These are phyloP conservation scores for Globisporangium barbulae DNA, from an alignment of 352 stramenopile species.

Conservation along the genomic window DNA sequence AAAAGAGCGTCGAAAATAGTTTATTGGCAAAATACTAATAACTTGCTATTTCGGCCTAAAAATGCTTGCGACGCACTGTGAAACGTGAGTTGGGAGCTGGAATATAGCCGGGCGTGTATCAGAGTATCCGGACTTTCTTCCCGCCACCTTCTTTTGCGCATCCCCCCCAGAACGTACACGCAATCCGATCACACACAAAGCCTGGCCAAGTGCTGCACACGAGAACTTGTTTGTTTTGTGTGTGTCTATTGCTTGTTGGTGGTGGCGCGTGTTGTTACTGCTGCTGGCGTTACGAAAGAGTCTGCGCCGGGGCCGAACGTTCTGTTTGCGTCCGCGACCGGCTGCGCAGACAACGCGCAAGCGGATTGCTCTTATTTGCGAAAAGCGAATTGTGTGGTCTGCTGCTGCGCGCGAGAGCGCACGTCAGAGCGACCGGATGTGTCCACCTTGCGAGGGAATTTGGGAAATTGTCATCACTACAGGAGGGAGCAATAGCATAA, in stretches of 20 bases:
- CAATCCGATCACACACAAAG: background rate
- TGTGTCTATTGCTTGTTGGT: background rate
- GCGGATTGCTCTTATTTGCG: background rate
- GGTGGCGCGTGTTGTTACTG: background rate
- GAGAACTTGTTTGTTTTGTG: background rate
- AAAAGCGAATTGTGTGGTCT: background rate
- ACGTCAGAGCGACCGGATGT: background rate
- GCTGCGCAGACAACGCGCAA: slow-evolving; percentile 4
- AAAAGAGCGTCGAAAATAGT: no score
- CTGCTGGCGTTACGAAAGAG: background rate
- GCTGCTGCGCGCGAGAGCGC: background rate
- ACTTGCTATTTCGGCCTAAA: background rate
- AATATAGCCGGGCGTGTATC: slow-evolving; percentile 1
- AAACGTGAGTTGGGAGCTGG: background rate
- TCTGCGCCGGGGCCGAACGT: background rate
- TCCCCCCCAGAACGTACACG: background rate
- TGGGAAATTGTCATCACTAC: background rate
- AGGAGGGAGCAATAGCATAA: background rate
- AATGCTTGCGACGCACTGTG: background rate
- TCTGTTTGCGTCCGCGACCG: background rate
- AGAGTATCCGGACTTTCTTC: slow-evolving; percentile 6
- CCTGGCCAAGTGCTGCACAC: background rate
- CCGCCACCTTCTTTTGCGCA: background rate
- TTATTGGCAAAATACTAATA: no score
- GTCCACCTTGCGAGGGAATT: slow-evolving; percentile 16